phyloP scores from a whole-genome alignment of 2,329 filamentous ascomycete species.

The Fusarium subglutinans region DNA sequence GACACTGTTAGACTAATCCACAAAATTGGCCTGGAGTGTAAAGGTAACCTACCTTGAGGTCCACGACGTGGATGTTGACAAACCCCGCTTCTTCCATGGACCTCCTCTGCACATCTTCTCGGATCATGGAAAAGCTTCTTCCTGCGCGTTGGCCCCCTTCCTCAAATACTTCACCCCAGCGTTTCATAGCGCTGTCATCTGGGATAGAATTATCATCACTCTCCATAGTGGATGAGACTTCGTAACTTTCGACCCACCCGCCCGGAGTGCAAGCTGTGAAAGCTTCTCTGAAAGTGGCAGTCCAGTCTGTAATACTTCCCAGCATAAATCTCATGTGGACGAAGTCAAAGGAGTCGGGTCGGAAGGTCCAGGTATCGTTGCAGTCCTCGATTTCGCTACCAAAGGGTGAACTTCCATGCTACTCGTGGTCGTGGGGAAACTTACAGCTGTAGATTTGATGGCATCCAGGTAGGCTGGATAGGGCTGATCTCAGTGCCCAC shows the following conservation, averaged over 20 bases:
- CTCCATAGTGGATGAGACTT: slow-evolving; percentile 1
- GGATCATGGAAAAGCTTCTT: not conserved
- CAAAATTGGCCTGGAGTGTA: accelerated
- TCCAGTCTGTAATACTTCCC: slow-evolving; percentile 12
- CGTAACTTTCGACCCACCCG: slow-evolving; percentile 12
- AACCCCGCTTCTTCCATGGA: slow-evolving; percentile 4
- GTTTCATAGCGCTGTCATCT: slow-evolving; percentile 1
- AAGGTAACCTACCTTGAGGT: not conserved
- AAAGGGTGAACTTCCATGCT: accelerated
- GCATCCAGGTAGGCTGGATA: slow-evolving; percentile 16
- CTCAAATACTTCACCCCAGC: slow-evolving; percentile 4
- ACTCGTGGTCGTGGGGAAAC: accelerated
- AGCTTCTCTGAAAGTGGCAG: not conserved
- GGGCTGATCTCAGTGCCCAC: slow-evolving; percentile 22
- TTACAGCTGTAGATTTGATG: slow-evolving; percentile 5
- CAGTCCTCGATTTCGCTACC: slow-evolving; percentile 8
- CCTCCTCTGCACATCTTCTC: not conserved
- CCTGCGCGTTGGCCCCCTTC: slow-evolving; percentile 2
- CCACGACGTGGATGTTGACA: slow-evolving; percentile 4
- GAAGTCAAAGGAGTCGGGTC: not conserved
- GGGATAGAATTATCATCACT: slow-evolving; percentile 9
- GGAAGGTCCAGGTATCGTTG: slow-evolving; percentile 5
- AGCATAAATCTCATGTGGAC: slow-evolving; percentile 11
- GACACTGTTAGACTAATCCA: not conserved
- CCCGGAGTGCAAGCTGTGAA: not conserved